phyloP scores from a whole-genome alignment of 2,329 filamentous ascomycete species.

The Fusarium coffeatum region DNA sequence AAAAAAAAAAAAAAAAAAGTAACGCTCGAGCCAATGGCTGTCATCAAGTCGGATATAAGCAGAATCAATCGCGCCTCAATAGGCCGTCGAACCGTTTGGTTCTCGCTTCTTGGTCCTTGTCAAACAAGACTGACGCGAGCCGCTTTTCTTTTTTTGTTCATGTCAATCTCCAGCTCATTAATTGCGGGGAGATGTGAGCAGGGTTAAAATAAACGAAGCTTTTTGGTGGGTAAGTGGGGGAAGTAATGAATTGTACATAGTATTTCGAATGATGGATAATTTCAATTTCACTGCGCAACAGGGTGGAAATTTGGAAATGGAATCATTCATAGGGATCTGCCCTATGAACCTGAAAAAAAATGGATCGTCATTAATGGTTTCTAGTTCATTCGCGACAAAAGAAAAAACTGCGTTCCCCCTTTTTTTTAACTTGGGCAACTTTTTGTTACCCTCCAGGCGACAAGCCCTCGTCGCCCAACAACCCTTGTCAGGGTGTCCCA shows the following conservation, averaged over 20 bases:
- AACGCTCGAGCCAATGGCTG: background rate
- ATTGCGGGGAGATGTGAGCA: slow-evolving; percentile 16
- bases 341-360: slow-evolving; percentile 19
- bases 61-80: background rate
- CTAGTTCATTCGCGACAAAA: slow-evolving; percentile 28
- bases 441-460: slow-evolving; percentile 73
- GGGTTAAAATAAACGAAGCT: slow-evolving; percentile 7
- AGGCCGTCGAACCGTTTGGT: background rate
- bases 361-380: slow-evolving; percentile 38
- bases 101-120: slow-evolving; percentile 7
- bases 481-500: slow-evolving; percentile 77
- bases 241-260: slow-evolving; percentile 14
- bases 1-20: no score
- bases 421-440: slow-evolving; percentile 58
- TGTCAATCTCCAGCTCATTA: slow-evolving; percentile 18
- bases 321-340: slow-evolving; percentile 15
- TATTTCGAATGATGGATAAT: slow-evolving; percentile 6
- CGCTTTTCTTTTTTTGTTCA: slow-evolving; percentile 4
- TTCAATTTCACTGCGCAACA: slow-evolving; percentile 5
- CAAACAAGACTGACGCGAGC: slow-evolving; percentile 25
- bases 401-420: slow-evolving; percentile 9
- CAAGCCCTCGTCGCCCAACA: slow-evolving; percentile 70
- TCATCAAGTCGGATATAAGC: background rate
- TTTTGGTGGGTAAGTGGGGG: slow-evolving; percentile 14
- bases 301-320: slow-evolving; percentile 8